Percentiles rank a stretch among this genome's conserved stretches.
These are phyloP conservation scores for Neofusicoccum sp. DNA, from an alignment of 2,329 filamentous ascomycete genomes.

Conservation along the genomic window DNA sequence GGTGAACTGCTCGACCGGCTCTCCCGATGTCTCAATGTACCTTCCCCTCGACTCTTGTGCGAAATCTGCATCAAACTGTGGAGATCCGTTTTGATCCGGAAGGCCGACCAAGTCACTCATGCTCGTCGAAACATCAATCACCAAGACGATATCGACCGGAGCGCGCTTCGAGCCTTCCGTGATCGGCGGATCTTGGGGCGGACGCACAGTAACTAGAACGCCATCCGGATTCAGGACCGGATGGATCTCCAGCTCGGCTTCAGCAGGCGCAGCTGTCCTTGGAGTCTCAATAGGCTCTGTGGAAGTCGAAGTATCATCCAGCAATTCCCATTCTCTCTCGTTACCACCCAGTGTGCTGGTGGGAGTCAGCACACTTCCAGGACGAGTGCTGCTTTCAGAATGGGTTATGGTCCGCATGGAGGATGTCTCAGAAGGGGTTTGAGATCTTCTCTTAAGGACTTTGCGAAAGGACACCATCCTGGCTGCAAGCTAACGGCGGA, in stretches of 20 bases:
- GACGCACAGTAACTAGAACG: conserved; percentile 48
- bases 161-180: conserved; percentile 30
- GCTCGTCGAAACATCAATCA: conserved; percentile 61
- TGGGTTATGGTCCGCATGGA: no score
- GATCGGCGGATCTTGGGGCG: conserved; percentile 41
- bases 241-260: conserved; percentile 14
- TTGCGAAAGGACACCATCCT: no score
- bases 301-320: background rate
- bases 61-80: no score
- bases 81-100: no score
- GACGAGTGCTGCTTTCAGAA: no score
- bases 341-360: background rate
- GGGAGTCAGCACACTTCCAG: no score
- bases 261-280: background rate
- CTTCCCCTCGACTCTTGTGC: no score
- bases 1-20: conserved; percentile 54
- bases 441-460: no score
- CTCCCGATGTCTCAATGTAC: no score
- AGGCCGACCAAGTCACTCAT: conserved; percentile 52
- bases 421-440: no score
- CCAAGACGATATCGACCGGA: conserved; percentile 60
- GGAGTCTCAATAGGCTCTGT: background rate
- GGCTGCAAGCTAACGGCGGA: no score
- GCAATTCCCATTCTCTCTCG: background rate
- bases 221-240: conserved; percentile 30